Evolutionary conservation across 495 filamentous ascomycete genomes (phyloP).

Genomic region (Penicillium bialowiezense): DNA sequence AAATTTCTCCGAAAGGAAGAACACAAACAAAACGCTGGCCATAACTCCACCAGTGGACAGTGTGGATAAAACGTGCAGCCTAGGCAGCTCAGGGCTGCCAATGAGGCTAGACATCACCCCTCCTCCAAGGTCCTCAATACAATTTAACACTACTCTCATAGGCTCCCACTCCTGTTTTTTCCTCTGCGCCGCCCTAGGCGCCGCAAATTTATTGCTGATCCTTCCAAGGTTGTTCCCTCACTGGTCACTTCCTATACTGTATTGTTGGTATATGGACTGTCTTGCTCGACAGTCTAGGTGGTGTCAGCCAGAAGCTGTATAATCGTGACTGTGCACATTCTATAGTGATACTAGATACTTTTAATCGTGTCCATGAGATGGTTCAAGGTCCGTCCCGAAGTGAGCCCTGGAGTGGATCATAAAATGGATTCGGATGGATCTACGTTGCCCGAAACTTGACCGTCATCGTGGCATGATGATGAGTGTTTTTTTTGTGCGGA

Average conservation of each 20-base stretch:
- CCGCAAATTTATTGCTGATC: slow-evolving; percentile 15
- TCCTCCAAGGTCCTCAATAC: slow-evolving; percentile 28
- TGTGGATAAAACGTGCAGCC: slow-evolving; percentile 8
- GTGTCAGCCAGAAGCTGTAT: no score
- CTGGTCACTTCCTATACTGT: not conserved
- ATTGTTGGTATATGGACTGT: not conserved
- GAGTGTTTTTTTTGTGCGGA: no score
- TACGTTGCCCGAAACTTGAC: slow-evolving; percentile 6
- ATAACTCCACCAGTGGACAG: not conserved
- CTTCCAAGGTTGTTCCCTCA: not conserved
- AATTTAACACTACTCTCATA: slow-evolving; percentile 19
- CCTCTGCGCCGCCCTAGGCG: slow-evolving; percentile 23
- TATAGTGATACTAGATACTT: no score
- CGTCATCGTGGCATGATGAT: slow-evolving; percentile 9
- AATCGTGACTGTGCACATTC: no score
- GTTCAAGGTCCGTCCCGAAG: slow-evolving; percentile 22
- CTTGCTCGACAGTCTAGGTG: no score
- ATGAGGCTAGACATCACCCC: slow-evolving; percentile 17
- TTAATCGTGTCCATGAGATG: slow-evolving; percentile 20
- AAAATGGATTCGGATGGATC: slow-evolving; percentile 1
- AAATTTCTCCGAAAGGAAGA: slow-evolving; percentile 1
- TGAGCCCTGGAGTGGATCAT: not conserved
- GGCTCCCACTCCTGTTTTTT: slow-evolving; percentile 12
- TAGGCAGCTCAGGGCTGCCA: slow-evolving; percentile 15
- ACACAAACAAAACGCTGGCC: slow-evolving; percentile 2